Conservation (phyloP, 306 rosid species). For the Cicer bijugum region DNA sequence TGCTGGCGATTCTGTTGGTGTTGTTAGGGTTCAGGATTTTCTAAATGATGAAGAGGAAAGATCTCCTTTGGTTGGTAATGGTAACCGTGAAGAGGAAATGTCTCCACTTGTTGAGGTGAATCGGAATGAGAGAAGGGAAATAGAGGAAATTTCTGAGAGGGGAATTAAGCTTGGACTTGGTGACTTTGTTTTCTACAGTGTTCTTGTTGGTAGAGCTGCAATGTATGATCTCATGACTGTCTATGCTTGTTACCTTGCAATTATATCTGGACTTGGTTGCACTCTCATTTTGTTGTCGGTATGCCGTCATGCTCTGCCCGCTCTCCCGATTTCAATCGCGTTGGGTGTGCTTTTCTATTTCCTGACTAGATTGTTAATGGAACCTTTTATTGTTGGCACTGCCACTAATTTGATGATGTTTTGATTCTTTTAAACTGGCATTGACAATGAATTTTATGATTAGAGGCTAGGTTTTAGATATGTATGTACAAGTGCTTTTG, state of each 20-base stretch:
- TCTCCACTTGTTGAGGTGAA: constrained; percentile 73
- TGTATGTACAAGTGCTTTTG: constrained; percentile 42
- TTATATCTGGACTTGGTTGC: constrained; percentile 88
- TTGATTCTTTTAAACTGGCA: constrained; percentile 46
- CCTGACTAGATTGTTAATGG: constrained; percentile 86
- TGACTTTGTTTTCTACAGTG: constrained; percentile 93
- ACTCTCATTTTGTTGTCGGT: constrained; percentile 86
- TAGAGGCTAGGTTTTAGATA: constrained; percentile 41
- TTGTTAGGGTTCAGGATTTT: constrained; percentile 36
- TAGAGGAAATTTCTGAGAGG: constrained; percentile 53
- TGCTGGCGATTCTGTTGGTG: constrained; percentile 8
- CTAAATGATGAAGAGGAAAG: constrained; percentile 56
- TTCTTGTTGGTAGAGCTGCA: constrained; percentile 95
- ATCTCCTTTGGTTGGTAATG: constrained; percentile 59
- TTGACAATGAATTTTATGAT: constrained; percentile 12
- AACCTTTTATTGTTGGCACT: constrained; percentile 89
- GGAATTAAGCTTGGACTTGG: constrained; percentile 97
- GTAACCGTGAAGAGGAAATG: constrained; percentile 52
- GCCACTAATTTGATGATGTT: constrained; percentile 91
- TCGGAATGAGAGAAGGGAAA: constrained; percentile 51
- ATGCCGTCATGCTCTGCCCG: constrained; percentile 80
- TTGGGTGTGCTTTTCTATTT: constrained; percentile 86
- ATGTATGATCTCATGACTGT: constrained; percentile 98
- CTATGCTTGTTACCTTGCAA: constrained; percentile 95
- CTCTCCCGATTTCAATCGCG: constrained; percentile 84